Base-by-base conservation (phyloP, 1,139 yeast species). In the Diutina sp. region DNA sequence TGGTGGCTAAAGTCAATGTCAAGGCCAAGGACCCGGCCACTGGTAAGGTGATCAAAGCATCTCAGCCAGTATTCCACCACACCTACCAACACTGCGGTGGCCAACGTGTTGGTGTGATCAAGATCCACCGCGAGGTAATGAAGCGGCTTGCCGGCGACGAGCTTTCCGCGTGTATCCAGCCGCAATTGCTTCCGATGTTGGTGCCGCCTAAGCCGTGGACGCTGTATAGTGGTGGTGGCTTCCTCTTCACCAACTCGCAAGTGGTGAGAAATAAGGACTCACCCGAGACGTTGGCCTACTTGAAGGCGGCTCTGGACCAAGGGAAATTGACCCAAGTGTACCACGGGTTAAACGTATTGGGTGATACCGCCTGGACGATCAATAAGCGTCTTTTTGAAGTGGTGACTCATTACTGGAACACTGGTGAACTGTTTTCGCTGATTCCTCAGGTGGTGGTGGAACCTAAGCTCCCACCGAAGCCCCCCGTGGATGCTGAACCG, bases 121-220 rank as follows among this genome's bases (percentile, higher is more conserved):
- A 85, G 61, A 73, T 90, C 8, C 97, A 93, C 67, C 82, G 83
- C 61, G 77, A 80, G 30, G 77, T 93, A 56, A 79, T 85, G 9
- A 77, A 79, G 54, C 83, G 80, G 64, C 70, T 91, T 58, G 84
- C 90, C 7, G 84, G 86, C 2, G 91, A 86, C 60, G 77, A 83
- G 28, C 70, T 84, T 53, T 77, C 81, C 12, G 84, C 86, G 57
- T 77, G 86, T 2, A 82, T 91, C 6, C 93, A 87, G 64, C 97
- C 98, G 0, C 98, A 93, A 69, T 77, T 82, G 60, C 76, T 95
- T 58, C 99, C 99, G 14, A 95, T 95, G 99, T 74, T 95, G 59
- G 87, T 88, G 9, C 82, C 84, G 60, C 99, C 99, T 28, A 76
- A 84, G 58, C 90, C 90, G 6, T 93, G 99, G 99, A 78, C 82